Evolutionary conservation across 2,329 filamentous ascomycete species (phyloP).

Genomic region (Diaporthe vexans): DNA sequence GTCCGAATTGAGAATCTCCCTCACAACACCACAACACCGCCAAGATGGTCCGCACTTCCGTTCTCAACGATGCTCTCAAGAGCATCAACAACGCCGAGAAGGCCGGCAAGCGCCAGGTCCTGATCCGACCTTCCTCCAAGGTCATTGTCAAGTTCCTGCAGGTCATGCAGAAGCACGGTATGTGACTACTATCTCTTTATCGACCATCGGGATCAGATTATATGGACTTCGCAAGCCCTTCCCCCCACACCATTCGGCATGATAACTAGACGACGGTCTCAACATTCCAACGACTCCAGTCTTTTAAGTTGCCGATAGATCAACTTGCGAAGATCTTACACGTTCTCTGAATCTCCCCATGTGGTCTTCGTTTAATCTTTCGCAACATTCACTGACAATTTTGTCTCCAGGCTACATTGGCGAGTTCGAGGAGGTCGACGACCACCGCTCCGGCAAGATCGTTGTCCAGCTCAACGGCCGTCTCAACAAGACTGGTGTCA

Average conservation of each 20-base stretch:
- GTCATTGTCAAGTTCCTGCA: constrained; percentile 99
- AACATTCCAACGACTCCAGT: constrained; percentile 86
- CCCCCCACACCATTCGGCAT: constrained; percentile 78
- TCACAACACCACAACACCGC: constrained; percentile 62
- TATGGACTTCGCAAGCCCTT: constrained; percentile 35
- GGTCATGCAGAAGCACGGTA: constrained; percentile 99
- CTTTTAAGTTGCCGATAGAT: constrained; percentile 99
- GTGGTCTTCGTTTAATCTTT: constrained; percentile 94
- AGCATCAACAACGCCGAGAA: constrained; percentile 99
- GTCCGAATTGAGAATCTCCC: constrained; percentile 85
- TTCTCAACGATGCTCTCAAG: constrained; percentile 99
- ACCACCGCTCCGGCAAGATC: constrained; percentile 99
- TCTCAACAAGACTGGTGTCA: constrained; percentile 99
- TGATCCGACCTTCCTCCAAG: constrained; percentile 99
- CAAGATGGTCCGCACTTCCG: constrained; percentile 99
- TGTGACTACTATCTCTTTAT: constrained; percentile 56
- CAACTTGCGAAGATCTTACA: constrained; percentile 92
- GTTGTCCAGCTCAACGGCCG: constrained; percentile 99
- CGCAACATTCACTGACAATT: constrained; percentile 82
- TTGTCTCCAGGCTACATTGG: constrained; percentile 88
- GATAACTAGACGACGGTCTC: constrained; percentile 99
- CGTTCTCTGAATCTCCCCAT: constrained; percentile 84
- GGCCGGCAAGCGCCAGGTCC: constrained; percentile 98
- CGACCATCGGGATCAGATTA: constrained; percentile 35
- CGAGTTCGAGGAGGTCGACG: constrained; percentile 99